phyloP scores from a whole-genome alignment of 345 rosid species.

The Viola odorata region DNA sequence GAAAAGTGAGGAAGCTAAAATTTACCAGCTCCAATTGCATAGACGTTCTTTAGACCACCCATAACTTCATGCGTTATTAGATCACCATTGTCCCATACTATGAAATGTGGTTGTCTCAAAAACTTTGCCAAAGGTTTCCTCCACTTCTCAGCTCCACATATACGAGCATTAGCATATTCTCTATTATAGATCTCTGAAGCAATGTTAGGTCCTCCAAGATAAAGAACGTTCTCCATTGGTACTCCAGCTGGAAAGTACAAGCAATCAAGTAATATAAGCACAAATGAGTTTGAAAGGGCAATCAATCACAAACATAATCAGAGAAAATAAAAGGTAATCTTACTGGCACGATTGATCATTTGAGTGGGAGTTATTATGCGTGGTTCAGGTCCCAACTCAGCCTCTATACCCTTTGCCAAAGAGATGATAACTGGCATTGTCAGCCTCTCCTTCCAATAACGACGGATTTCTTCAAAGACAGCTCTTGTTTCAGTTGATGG shows the following conservation, averaged over 20 bases:
- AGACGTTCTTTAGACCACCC: constrained; percentile 98
- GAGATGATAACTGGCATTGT: constrained; percentile 71
- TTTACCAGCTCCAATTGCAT: constrained; percentile 98
- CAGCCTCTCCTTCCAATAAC: constrained; percentile 86
- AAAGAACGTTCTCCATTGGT: constrained; percentile 66
- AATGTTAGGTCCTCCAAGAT: constrained; percentile 98
- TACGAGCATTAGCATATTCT: constrained; percentile 97
- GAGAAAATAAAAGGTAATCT: constrained; percentile 11
- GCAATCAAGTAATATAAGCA: not conserved
- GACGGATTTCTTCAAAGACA: constrained; percentile 85
- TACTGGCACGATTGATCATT: constrained; percentile 88
- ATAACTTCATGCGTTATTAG: constrained; percentile 98
- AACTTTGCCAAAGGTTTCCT: constrained; percentile 86
- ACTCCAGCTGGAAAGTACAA: constrained; percentile 57
- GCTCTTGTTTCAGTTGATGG: constrained; percentile 80
- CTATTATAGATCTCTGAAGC: constrained; percentile 90
- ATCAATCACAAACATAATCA: no score
- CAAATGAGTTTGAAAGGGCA: not conserved
- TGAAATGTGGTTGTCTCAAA: constrained; percentile 82
- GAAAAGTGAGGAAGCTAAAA: constrained; percentile 6
- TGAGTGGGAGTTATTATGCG: constrained; percentile 89
- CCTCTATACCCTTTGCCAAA: constrained; percentile 87
- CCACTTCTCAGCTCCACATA: constrained; percentile 94
- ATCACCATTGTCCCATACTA: constrained; percentile 96
- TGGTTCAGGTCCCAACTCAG: constrained; percentile 71